Conservation (phyloP, 2,329 filamentous ascomycete species). For the Colletotrichum sp. region DNA sequence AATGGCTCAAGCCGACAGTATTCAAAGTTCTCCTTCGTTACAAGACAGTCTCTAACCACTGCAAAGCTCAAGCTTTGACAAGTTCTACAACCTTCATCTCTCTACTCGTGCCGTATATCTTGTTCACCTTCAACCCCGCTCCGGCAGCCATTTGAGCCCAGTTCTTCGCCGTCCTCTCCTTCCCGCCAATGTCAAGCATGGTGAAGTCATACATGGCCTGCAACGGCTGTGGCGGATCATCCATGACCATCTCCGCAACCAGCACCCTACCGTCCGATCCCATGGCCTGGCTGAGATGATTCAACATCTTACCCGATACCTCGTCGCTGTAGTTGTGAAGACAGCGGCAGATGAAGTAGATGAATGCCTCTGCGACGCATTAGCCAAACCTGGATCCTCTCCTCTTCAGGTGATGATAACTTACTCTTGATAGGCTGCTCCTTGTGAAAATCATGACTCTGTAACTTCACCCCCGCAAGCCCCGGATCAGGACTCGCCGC, state of each 20-base stretch:
- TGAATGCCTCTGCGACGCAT: constrained; percentile 30
- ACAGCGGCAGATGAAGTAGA: constrained; percentile 39
- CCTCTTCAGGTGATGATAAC: no score
- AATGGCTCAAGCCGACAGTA: neutral
- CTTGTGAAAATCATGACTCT: constrained; percentile 21
- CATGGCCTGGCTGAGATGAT: constrained; percentile 27
- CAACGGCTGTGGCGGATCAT: constrained; percentile 24
- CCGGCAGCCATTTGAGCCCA: constrained; percentile 25
- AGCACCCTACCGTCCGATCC: constrained; percentile 32
- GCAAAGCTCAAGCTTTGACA: neutral
- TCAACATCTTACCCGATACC: constrained; percentile 30
- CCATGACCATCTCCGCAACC: constrained; percentile 32
- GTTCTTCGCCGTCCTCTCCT: constrained; percentile 30
- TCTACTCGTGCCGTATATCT: constrained; percentile 8
- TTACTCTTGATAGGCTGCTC: constrained; percentile 23
- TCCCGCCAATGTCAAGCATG: constrained; percentile 35
- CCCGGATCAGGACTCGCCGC: neutral
- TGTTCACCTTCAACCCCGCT: constrained; percentile 29
- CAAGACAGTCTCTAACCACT: neutral
- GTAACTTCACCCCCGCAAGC: neutral
- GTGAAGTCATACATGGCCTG: constrained; percentile 29
- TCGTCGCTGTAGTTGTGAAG: constrained; percentile 42
- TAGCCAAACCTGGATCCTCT: neutral
- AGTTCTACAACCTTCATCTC: neutral
- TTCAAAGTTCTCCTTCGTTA: neutral